Conservation (phyloP, 2,329 filamentous ascomycete species). For the Mariannaea sp. region DNA sequence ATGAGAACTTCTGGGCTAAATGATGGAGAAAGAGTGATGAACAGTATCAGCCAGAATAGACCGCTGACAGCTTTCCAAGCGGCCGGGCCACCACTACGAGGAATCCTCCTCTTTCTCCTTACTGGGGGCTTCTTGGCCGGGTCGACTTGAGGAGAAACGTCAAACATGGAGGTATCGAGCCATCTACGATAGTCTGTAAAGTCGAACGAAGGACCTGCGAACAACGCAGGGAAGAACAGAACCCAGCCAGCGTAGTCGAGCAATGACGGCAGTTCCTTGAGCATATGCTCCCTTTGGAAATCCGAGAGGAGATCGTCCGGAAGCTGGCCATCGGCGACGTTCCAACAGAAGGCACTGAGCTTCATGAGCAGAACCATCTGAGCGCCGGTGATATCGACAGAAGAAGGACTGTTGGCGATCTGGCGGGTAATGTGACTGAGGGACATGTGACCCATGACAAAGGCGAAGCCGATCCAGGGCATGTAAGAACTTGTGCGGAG, state of each 20-base stretch:
- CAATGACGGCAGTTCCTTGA: slow-evolving; percentile 73
- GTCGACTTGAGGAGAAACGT: slow-evolving; percentile 79
- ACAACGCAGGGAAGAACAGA: slow-evolving; percentile 90
- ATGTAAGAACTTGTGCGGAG: slow-evolving; percentile 83
- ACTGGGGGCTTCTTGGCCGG: slow-evolving; percentile 84
- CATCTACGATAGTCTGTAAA: slow-evolving; percentile 90
- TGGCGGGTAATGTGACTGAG: slow-evolving; percentile 86
- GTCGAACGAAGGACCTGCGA: slow-evolving; percentile 92
- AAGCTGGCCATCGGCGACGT: slow-evolving; percentile 88
- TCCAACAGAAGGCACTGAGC: slow-evolving; percentile 95
- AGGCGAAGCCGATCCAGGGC: slow-evolving; percentile 96
- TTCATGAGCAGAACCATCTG: slow-evolving; percentile 99
- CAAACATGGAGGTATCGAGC: slow-evolving; percentile 95
- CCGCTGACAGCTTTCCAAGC: slow-evolving; percentile 75
- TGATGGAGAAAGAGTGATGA: slow-evolving; percentile 71
- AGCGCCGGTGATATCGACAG: slow-evolving; percentile 87
- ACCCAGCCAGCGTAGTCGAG: slow-evolving; percentile 90
- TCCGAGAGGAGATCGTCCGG: slow-evolving; percentile 81
- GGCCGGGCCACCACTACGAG: slow-evolving; percentile 85
- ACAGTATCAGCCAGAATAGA: slow-evolving; percentile 77
- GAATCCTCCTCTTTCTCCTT: slow-evolving; percentile 88
- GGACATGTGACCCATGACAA: slow-evolving; percentile 95
- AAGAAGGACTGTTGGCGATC: slow-evolving; percentile 65
- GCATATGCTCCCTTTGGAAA: slow-evolving; percentile 80
- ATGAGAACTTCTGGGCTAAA: slow-evolving; percentile 70